A percentile compares a stretch with the other conserved stretches of the same genome.
Conservation (phyloP, 257 asterid genomes). For the Oldenlandia corymbosa region DNA sequence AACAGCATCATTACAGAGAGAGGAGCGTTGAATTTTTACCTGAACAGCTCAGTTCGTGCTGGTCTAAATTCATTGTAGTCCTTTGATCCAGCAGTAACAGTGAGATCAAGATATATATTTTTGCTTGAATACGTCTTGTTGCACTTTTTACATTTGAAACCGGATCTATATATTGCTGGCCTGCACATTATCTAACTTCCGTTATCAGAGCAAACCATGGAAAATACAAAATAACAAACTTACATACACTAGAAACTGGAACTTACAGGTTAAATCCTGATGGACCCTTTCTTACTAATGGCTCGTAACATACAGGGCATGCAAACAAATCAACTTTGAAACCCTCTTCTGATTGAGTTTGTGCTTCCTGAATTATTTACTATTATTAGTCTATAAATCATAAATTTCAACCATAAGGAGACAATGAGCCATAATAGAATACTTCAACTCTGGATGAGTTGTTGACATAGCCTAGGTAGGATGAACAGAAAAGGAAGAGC, state of each 20-base stretch:
- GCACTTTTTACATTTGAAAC: conserved; percentile 77
- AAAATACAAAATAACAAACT: not conserved
- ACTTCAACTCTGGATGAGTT: not conserved
- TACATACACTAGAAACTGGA: conserved; percentile 7
- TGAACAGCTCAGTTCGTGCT: conserved; percentile 84
- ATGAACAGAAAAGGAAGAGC: not conserved
- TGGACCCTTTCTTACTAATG: conserved; percentile 84
- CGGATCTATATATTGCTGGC: conserved; percentile 88
- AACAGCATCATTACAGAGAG: not conserved
- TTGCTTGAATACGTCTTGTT: conserved; percentile 87
- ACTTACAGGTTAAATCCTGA: conserved; percentile 87
- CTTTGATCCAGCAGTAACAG: conserved; percentile 78
- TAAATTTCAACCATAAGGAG: not conserved
- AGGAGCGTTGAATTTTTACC: conserved; percentile 30
- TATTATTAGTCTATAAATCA: not conserved
- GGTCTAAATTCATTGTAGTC: conserved; percentile 78
- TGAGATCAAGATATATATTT: conserved; percentile 82
- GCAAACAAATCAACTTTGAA: conserved; percentile 62
- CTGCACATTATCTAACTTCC: conserved; percentile 35
- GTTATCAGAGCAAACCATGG: conserved; percentile 8
- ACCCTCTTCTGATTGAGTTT: conserved; percentile 28
- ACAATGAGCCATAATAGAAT: not conserved
- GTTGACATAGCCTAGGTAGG: not conserved
- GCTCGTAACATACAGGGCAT: conserved; percentile 88
- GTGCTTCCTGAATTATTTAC: conserved; percentile 45